Evolutionary conservation across 345 rosid species (phyloP).

Genomic region (Syzygium grande): DNA sequence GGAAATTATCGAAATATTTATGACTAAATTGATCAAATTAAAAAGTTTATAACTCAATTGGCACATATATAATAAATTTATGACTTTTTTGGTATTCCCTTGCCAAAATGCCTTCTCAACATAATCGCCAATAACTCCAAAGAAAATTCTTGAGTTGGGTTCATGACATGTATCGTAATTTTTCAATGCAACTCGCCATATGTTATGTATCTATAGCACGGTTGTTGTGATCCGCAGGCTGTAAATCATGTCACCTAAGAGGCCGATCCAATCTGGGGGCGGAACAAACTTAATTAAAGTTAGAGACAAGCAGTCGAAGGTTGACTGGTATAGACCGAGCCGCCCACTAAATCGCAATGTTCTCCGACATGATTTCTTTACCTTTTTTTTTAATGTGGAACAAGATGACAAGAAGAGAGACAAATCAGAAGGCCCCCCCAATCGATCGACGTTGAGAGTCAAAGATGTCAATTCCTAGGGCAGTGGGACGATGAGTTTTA

Average conservation of each 20-base stretch:
- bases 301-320: not conserved
- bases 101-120: too few relatives aligned
- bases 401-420: not conserved
- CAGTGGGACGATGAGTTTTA: not conserved
- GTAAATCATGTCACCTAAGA: not conserved
- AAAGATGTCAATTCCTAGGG: not conserved
- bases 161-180: not conserved
- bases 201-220: not conserved
- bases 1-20: too few relatives aligned
- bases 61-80: too few relatives aligned
- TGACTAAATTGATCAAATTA: too few relatives aligned
- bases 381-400: not conserved
- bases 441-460: not conserved
- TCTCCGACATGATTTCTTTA: not conserved
- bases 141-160: not conserved
- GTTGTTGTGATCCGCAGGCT: not conserved
- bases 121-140: not conserved
- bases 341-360: not conserved
- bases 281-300: not conserved
- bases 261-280: not conserved
- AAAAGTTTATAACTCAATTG: too few relatives aligned
- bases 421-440: not conserved
- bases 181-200: not conserved
- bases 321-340: not conserved
- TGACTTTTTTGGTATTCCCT: too few relatives aligned